Evolutionary conservation across 2,329 filamentous ascomycete species (phyloP).

Genomic region (Mariannaea elegans): DNA sequence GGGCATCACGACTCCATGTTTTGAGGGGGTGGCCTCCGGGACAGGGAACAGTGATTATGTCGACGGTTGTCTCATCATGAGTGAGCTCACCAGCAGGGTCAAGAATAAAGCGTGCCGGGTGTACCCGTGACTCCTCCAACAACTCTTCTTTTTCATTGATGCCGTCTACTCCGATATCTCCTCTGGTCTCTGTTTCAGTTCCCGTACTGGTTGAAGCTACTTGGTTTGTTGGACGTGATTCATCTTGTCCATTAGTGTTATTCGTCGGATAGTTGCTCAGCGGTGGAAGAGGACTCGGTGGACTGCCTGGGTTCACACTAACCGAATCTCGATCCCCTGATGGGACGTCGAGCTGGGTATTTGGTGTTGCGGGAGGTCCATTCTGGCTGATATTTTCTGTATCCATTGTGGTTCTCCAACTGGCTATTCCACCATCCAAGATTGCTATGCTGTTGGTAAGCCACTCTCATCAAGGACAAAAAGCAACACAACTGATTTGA

Average conservation of each 20-base stretch:
- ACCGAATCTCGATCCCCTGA: conserved; percentile 39
- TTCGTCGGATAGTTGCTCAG: conserved; percentile 29
- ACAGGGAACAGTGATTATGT: conserved; percentile 63
- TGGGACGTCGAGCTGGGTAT: conserved; percentile 14
- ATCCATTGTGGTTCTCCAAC: conserved; percentile 32
- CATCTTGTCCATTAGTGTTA: conserved; percentile 4
- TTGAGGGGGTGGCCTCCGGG: conserved; percentile 61
- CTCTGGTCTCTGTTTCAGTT: not conserved
- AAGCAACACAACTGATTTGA: too few relatives aligned
- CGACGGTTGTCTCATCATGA: conserved; percentile 63
- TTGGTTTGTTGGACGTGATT: not conserved
- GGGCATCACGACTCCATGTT: conserved; percentile 61
- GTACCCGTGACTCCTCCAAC: not conserved
- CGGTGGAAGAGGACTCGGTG: conserved; percentile 32
- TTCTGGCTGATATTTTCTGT: conserved; percentile 17
- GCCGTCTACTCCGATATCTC: not conserved
- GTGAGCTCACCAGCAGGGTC: conserved; percentile 48
- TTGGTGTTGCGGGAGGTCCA: conserved; percentile 5
- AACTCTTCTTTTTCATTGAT: conserved; percentile 11
- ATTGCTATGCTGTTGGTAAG: too few relatives aligned
- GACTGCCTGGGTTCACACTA: conserved; percentile 40
- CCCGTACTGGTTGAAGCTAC: conserved; percentile 8
- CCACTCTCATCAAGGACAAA: too few relatives aligned
- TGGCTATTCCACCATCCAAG: not conserved
- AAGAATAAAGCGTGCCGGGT: conserved; percentile 42